Evolutionary conservation across 352 stramenopile species (phyloP).

Genomic region (Phytopythium mirpurense): DNA sequence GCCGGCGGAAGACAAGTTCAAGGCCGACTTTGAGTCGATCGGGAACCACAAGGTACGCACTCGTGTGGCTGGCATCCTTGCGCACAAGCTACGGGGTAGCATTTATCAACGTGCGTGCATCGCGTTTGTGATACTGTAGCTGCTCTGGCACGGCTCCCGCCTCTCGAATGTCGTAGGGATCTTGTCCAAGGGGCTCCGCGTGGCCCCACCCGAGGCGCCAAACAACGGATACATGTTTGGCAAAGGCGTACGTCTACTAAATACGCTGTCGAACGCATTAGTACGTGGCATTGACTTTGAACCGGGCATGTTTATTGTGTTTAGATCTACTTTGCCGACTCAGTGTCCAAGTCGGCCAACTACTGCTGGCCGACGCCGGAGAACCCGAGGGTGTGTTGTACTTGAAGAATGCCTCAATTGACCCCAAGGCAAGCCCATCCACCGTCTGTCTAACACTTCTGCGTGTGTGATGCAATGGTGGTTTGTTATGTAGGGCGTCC

Average conservation of each 20-base stretch:
- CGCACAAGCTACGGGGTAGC: background rate
- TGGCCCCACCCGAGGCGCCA: constrained; percentile 76
- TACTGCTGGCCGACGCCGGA: constrained; percentile 76
- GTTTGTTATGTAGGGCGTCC: constrained; percentile 37
- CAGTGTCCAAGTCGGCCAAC: constrained; percentile 71
- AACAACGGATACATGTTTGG: constrained; percentile 82
- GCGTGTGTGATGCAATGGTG: background rate
- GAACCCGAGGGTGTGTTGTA: constrained; percentile 33
- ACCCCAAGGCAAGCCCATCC: no score
- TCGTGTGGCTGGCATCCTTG: no score
- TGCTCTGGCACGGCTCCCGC: constrained; percentile 84
- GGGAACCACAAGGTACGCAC: constrained; percentile 51
- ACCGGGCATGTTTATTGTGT: background rate
- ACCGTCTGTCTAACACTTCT: background rate
- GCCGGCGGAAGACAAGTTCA: constrained; percentile 39
- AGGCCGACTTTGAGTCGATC: constrained; percentile 36
- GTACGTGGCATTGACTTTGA: background rate
- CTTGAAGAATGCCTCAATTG: no score
- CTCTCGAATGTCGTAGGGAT: constrained; percentile 80
- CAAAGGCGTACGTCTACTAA: constrained; percentile 58
- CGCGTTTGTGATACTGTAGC: constrained; percentile 11
- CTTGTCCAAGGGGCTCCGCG: constrained; percentile 67
- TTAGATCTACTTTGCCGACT: constrained; percentile 86
- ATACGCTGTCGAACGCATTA: background rate
- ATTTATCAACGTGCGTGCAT: background rate